A percentile compares a stretch with the other conserved stretches of the same genome.
Evolutionary conservation across 1,284 basidiomycete species (phyloP).

Genomic region (Cryptococcus floricola): DNA sequence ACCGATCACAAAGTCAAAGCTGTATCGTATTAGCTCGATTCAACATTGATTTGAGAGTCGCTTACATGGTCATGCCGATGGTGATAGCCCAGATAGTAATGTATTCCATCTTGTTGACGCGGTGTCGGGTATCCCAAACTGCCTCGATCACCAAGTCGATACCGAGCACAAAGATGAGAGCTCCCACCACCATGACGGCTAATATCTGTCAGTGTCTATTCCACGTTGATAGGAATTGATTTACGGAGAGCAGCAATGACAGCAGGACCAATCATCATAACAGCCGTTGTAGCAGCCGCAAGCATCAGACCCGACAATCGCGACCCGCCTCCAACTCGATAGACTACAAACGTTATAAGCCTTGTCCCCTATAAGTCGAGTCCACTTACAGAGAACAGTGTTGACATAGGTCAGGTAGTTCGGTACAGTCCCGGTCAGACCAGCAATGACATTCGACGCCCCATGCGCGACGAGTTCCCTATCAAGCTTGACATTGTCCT

Average conservation of each 20-base stretch:
- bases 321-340: slow-evolving; percentile 86
- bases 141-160: slow-evolving; percentile 93
- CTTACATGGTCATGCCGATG: slow-evolving; percentile 73
- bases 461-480: slow-evolving; percentile 91
- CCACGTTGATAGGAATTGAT: slow-evolving; percentile 39
- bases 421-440: slow-evolving; percentile 66
- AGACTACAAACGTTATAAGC: slow-evolving; percentile 55
- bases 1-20: slow-evolving; percentile 91
- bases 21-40: slow-evolving; percentile 7
- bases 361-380: background rate
- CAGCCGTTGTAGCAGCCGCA: slow-evolving; percentile 65
- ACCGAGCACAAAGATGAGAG: slow-evolving; percentile 91
- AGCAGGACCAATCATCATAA: slow-evolving; percentile 68
- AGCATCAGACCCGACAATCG: slow-evolving; percentile 82
- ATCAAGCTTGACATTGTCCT: slow-evolving; percentile 86
- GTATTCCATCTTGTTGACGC: slow-evolving; percentile 67
- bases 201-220: slow-evolving; percentile 1
- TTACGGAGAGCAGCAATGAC: slow-evolving; percentile 81
- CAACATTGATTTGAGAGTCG: slow-evolving; percentile 3
- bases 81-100: slow-evolving; percentile 59
- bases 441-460: slow-evolving; percentile 81
- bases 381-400: slow-evolving; percentile 65
- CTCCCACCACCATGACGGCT: slow-evolving; percentile 85
- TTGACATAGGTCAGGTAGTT: slow-evolving; percentile 69
- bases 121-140: slow-evolving; percentile 88